Conservation (phyloP, 2,329 filamentous ascomycete genomes). For the Cladosporium oxysporum region DNA sequence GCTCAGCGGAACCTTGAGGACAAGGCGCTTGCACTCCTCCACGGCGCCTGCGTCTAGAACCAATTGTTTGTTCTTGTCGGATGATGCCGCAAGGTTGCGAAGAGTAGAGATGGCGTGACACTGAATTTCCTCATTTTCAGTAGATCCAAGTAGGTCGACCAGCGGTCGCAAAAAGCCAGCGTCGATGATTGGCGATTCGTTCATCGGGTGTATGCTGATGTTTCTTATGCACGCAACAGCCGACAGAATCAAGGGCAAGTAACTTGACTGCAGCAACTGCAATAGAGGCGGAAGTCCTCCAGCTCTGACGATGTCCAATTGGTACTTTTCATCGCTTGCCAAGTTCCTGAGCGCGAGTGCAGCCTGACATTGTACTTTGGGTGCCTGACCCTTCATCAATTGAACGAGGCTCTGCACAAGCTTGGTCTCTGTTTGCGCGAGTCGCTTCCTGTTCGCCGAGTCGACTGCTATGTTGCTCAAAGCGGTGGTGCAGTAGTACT, state of each 20-base stretch:
- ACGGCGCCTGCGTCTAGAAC: conserved; percentile 95
- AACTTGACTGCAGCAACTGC: conserved; percentile 89
- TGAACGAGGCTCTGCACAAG: conserved; percentile 92
- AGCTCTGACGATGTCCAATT: conserved; percentile 92
- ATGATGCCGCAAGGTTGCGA: conserved; percentile 92
- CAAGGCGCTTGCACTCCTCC: conserved; percentile 96
- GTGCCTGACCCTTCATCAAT: conserved; percentile 94
- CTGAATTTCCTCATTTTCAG: conserved; percentile 97
- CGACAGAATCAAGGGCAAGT: conserved; percentile 91
- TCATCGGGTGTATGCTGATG: conserved; percentile 96
- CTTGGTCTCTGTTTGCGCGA: conserved; percentile 86
- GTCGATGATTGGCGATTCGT: conserved; percentile 98
- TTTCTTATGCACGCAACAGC: conserved; percentile 98
- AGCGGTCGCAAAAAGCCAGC: conserved; percentile 92
- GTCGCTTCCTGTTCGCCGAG: conserved; percentile 81
- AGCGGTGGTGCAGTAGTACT: conserved; percentile 98
- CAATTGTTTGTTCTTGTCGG: conserved; percentile 96
- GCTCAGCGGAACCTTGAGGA: conserved; percentile 86
- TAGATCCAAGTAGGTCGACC: conserved; percentile 90
- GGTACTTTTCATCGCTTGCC: conserved; percentile 97
- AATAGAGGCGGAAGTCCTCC: conserved; percentile 83
- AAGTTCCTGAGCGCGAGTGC: conserved; percentile 91
- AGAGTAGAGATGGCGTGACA: conserved; percentile 98
- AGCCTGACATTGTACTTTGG: conserved; percentile 97
- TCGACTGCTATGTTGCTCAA: conserved; percentile 99